phyloP scores from a whole-genome alignment of 2,329 filamentous ascomycete species.

The Pestalotiopsis sp. region DNA sequence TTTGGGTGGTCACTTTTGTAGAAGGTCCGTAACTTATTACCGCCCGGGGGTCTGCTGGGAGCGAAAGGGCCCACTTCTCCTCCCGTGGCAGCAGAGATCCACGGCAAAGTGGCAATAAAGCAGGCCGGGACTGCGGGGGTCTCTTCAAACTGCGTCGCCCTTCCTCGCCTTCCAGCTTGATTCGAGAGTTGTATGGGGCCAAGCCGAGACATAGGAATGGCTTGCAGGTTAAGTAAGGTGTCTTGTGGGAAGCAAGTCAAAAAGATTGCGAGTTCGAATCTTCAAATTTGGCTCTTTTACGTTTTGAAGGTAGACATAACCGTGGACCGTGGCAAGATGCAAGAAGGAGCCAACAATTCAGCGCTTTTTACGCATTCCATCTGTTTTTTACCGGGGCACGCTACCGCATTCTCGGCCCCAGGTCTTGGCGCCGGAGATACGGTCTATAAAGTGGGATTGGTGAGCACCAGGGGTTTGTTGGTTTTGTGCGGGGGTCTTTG shows the following conservation, averaged over 20 bases:
- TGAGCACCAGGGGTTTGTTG: not conserved
- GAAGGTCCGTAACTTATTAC: too few relatives aligned
- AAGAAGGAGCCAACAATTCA: not conserved
- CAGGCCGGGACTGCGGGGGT: too few relatives aligned
- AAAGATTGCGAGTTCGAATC: not conserved
- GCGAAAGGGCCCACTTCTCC: too few relatives aligned
- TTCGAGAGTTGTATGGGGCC: too few relatives aligned
- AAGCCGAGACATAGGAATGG: too few relatives aligned
- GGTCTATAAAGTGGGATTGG: not conserved
- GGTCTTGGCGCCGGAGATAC: conserved; percentile 2
- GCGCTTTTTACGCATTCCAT: not conserved
- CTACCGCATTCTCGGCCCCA: conserved; percentile 1
- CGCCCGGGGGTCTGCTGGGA: too few relatives aligned
- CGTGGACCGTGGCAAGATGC: not conserved
- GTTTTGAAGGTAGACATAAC: not conserved
- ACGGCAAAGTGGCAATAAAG: too few relatives aligned
- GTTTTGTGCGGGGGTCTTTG: not conserved
- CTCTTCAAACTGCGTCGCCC: too few relatives aligned
- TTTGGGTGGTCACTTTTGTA: too few relatives aligned
- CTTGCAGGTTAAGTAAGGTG: too few relatives aligned
- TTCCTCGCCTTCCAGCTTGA: too few relatives aligned
- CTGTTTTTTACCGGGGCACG: not conserved
- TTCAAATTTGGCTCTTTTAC: not conserved
- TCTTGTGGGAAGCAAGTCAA: not conserved
- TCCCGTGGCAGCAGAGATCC: too few relatives aligned